phyloP scores from a whole-genome alignment of 345 rosid species.

The Gossypium sturtianum region DNA sequence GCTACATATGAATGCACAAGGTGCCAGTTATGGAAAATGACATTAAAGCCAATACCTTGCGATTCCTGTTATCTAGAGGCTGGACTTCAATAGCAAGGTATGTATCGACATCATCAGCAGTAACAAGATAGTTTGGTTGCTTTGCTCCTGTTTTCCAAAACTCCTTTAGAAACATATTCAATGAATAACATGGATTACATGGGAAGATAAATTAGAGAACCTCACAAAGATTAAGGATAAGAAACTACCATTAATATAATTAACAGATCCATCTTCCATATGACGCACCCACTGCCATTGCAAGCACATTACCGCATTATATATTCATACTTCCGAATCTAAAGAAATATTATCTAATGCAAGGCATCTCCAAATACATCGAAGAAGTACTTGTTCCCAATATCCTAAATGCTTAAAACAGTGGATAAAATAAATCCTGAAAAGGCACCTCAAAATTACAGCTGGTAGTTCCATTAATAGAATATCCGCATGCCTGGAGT shows the following conservation, averaged over 20 bases:
- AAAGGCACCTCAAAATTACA: constrained; percentile 94
- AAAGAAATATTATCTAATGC: neutral
- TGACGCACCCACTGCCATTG: constrained; percentile 91
- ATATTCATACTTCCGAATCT: neutral
- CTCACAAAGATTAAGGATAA: neutral
- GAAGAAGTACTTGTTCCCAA: constrained; percentile 1
- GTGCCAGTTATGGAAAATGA: constrained; percentile 1
- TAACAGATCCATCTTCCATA: constrained; percentile 93
- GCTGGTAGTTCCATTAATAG: constrained; percentile 93
- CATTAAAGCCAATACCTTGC: constrained; percentile 57
- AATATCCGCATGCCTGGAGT: constrained; percentile 86
- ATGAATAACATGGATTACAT: constrained; percentile 15
- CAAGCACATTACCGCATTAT: constrained; percentile 17
- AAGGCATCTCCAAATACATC: constrained; percentile 1
- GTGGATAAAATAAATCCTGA: neutral
- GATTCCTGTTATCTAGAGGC: constrained; percentile 88
- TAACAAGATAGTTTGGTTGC: constrained; percentile 92
- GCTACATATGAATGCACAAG: neutral
- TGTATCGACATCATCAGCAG: constrained; percentile 89
- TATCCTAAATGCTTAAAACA: neutral
- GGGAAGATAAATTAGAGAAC: constrained; percentile 17
- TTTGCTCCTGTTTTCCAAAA: constrained; percentile 75
- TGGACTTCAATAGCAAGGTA: constrained; percentile 98
- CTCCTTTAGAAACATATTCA: constrained; percentile 19
- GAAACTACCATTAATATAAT: constrained; percentile 78